Conservation (phyloP, 2,329 filamentous ascomycete species). For the Scedosporium apiospermum region DNA sequence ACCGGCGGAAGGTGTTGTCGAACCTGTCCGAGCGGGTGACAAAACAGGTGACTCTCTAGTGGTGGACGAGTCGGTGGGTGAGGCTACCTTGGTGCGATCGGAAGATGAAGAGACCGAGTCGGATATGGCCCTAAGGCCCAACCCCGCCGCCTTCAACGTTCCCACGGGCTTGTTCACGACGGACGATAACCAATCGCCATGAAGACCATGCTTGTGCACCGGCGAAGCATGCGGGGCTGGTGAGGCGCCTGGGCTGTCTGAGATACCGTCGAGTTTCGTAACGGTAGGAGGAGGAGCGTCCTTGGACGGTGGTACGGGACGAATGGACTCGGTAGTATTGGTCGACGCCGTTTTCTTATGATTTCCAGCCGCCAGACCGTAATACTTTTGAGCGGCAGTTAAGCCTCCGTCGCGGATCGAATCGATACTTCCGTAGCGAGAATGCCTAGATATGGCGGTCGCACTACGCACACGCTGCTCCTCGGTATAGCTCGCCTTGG, state of each 20-base stretch:
- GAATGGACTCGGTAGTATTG: slow-evolving; percentile 44
- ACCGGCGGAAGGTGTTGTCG: slow-evolving; percentile 55
- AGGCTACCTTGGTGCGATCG: slow-evolving; percentile 34
- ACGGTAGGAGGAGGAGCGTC: slow-evolving; percentile 47
- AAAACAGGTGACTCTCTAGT: slow-evolving; percentile 41
- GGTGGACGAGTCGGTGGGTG: slow-evolving; percentile 38
- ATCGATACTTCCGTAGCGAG: slow-evolving; percentile 69
- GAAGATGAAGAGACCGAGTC: slow-evolving; percentile 37
- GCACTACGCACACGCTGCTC: slow-evolving; percentile 60
- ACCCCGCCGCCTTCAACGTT: slow-evolving; percentile 36
- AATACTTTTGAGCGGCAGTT: slow-evolving; percentile 63
- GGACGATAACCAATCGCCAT: slow-evolving; percentile 46
- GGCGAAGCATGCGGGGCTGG: slow-evolving; percentile 35
- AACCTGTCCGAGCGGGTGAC: slow-evolving; percentile 69
- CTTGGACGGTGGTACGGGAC: slow-evolving; percentile 41
- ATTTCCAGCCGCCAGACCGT: slow-evolving; percentile 36
- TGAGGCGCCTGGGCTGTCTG: slow-evolving; percentile 25
- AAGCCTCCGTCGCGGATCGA: slow-evolving; percentile 52
- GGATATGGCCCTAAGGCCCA: slow-evolving; percentile 76
- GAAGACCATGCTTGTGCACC: slow-evolving; percentile 30
- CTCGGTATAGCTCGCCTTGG: slow-evolving; percentile 65
- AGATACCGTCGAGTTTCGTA: slow-evolving; percentile 46
- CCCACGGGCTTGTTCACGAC: slow-evolving; percentile 37
- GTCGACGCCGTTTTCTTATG: slow-evolving; percentile 55
- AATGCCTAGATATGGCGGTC: slow-evolving; percentile 61